phyloP scores from a whole-genome alignment of 2,329 filamentous ascomycete species.

The Penicillium hesseltinei region DNA sequence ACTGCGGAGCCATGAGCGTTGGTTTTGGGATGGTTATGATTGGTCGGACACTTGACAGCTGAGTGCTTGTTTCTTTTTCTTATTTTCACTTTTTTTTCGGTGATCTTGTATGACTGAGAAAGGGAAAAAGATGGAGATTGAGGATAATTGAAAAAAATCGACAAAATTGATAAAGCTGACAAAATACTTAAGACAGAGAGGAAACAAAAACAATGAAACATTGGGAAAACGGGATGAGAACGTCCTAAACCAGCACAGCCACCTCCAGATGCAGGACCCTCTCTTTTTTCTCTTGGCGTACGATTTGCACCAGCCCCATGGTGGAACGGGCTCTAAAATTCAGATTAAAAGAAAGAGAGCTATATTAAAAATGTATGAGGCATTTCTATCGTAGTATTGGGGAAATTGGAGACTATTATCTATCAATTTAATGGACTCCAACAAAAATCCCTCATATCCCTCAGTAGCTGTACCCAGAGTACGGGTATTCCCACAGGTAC shows the following conservation, averaged over 20 bases:
- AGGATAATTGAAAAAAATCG: not conserved
- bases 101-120: not conserved
- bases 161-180: no score
- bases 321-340: constrained; percentile 5
- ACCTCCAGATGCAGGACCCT: constrained; percentile 15
- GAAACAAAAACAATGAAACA: not conserved
- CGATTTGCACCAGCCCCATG: constrained; percentile 10
- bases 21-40: not conserved
- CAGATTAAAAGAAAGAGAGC: no score
- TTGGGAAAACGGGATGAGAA: constrained; percentile 2
- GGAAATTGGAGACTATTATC: no score
- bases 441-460: no score
- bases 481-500: no score
- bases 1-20: constrained; percentile 1
- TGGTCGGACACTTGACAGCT: not conserved
- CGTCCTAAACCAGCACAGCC: constrained; percentile 20
- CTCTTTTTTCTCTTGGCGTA: not conserved
- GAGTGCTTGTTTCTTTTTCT: not conserved
- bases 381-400: no score
- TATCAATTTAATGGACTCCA: no score
- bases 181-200: not conserved
- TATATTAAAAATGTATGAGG: no score
- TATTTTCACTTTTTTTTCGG: not conserved
- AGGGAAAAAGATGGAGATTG: not conserved
- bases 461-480: no score